These are phyloP conservation scores for Gleditsia sinensis DNA, from an alignment of 306 rosid genomes.

Conservation along the genomic window DNA sequence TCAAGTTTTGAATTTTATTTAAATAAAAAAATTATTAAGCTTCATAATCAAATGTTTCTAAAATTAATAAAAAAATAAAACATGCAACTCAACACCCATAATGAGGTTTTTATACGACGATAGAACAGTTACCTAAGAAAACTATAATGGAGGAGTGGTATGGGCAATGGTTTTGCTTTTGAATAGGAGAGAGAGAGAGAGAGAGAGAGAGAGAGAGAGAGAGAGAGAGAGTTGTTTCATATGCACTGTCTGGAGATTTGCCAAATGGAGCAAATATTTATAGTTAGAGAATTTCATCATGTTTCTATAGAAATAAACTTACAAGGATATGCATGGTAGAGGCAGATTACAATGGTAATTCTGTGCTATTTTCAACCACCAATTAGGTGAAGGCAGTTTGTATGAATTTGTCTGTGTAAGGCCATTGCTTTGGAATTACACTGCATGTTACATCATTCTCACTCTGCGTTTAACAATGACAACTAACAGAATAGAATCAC, in stretches of 20 bases:
- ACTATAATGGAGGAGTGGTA: too few species aligned
- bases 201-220: not conserved
- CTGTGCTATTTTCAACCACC: constrained; percentile 37
- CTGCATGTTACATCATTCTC: constrained; percentile 44
- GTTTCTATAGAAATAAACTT: constrained; percentile 10
- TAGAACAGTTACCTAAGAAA: too few species aligned
- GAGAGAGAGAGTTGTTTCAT: not conserved
- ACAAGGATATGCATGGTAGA: too few species aligned
- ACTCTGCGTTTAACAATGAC: constrained; percentile 32
- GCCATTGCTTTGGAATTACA: constrained; percentile 37
- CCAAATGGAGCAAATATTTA: constrained; percentile 1
- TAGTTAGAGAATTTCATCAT: constrained; percentile 23
- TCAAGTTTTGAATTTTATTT: too few species aligned
- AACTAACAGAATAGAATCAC: too few species aligned
- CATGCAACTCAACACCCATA: too few species aligned
- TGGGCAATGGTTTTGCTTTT: not conserved
- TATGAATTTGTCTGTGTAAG: constrained; percentile 21
- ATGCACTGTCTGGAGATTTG: not conserved
- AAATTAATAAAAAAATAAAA: too few species aligned
- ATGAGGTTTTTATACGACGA: too few species aligned
- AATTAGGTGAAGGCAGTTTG: constrained; percentile 26
- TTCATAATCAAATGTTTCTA: too few species aligned
- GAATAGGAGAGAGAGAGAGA: too few species aligned
- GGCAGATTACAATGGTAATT: constrained; percentile 13
- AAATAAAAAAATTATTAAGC: too few species aligned